Conservation (phyloP, 352 stramenopile genomes). For the Phytopythium oedochilum region DNA sequence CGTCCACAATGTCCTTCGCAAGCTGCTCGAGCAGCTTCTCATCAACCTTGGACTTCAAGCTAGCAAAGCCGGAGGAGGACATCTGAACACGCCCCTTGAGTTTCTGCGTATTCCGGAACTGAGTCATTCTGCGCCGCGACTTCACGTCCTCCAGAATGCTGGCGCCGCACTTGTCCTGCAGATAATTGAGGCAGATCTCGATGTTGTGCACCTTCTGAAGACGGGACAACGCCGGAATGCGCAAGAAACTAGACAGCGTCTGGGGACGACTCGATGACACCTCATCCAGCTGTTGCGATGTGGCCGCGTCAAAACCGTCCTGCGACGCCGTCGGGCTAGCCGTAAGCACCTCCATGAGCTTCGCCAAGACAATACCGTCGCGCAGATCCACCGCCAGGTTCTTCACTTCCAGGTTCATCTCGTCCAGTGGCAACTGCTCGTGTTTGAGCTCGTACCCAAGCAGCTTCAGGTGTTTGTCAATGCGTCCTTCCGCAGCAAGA, state of each 20-base stretch:
- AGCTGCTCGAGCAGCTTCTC: slow-evolving; percentile 54
- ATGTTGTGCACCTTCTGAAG: slow-evolving; percentile 97
- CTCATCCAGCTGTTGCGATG: background rate
- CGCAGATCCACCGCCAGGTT: slow-evolving; percentile 94
- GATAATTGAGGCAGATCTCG: slow-evolving; percentile 82
- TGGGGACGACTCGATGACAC: background rate
- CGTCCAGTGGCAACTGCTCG: slow-evolving; percentile 91
- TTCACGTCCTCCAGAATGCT: slow-evolving; percentile 56
- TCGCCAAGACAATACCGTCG: slow-evolving; percentile 93
- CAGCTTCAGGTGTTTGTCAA: slow-evolving; percentile 91
- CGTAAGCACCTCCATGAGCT: slow-evolving; percentile 91
- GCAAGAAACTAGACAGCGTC: slow-evolving; percentile 74
- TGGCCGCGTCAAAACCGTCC: background rate
- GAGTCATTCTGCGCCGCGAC: slow-evolving; percentile 9
- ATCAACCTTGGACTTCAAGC: slow-evolving; percentile 44
- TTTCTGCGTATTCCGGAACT: slow-evolving; percentile 4
- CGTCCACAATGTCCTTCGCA: slow-evolving; percentile 95
- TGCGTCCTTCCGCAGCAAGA: slow-evolving; percentile 91
- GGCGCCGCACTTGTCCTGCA: slow-evolving; percentile 69
- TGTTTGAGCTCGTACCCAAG: slow-evolving; percentile 88
- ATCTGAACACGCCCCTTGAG: slow-evolving; percentile 17
- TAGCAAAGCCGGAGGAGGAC: slow-evolving; percentile 39
- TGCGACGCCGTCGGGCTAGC: background rate
- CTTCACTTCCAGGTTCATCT: slow-evolving; percentile 91
- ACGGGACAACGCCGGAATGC: slow-evolving; percentile 92